These are phyloP conservation scores for Otatea glauca DNA, from an alignment of 176 grass and related monocot genomes.

Conservation along the genomic window DNA sequence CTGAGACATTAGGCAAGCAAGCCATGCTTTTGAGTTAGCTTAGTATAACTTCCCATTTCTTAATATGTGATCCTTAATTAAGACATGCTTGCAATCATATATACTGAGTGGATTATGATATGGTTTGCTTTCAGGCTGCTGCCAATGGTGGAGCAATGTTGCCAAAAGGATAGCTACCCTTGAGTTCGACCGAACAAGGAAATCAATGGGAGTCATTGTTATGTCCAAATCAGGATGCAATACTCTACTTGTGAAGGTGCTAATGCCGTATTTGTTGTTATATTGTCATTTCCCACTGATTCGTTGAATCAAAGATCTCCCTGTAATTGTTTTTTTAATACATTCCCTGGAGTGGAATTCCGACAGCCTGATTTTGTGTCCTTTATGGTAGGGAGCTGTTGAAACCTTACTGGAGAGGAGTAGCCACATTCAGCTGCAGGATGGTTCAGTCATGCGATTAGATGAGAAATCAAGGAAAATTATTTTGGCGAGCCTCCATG, in stretches of 20 bases:
- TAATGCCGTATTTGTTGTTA: constrained; percentile 1
- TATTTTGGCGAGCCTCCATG: constrained; percentile 70
- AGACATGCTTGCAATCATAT: not conserved
- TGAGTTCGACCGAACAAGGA: constrained; percentile 83
- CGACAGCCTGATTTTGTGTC: constrained; percentile 31
- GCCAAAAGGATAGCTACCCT: constrained; percentile 83
- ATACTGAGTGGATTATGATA: constrained; percentile 12
- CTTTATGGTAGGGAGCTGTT: constrained; percentile 79
- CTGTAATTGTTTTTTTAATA: not conserved
- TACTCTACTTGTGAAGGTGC: constrained; percentile 84
- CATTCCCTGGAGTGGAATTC: constrained; percentile 17
- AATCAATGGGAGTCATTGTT: constrained; percentile 89
- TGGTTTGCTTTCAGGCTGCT: constrained; percentile 61
- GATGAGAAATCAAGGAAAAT: constrained; percentile 70
- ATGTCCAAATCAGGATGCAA: constrained; percentile 73
- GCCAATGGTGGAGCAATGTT: constrained; percentile 73
- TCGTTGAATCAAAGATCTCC: not conserved
- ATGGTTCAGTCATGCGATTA: constrained; percentile 71
- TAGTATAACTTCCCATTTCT: not conserved
- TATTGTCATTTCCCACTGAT: constrained; percentile 13
- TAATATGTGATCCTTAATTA: not conserved
- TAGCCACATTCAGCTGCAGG: constrained; percentile 75
- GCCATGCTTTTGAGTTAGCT: not conserved
- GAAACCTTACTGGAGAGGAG: constrained; percentile 90
- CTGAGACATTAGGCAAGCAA: constrained; percentile 66